phyloP scores from a whole-genome alignment of 2,329 filamentous ascomycete species.

The Calonectria pseudoturangicola region DNA sequence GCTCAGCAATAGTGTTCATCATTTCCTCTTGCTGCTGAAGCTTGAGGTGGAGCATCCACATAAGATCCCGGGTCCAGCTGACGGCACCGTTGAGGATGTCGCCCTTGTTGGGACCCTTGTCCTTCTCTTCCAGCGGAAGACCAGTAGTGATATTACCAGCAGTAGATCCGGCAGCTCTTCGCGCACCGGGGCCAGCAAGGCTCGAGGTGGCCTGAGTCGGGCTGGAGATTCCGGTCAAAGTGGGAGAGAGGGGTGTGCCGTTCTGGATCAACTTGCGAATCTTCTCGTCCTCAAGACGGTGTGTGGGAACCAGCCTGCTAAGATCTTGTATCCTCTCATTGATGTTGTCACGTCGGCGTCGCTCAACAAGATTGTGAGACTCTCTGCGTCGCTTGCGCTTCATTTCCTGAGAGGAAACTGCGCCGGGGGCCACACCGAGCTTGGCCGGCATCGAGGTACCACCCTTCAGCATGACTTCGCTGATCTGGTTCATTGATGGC shows the following conservation, averaged over 20 bases:
- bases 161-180: conserved; percentile 82
- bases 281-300: conserved; percentile 97
- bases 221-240: conserved; percentile 80
- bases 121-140: conserved; percentile 95
- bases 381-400: conserved; percentile 94
- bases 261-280: conserved; percentile 96
- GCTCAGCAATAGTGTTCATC: conserved; percentile 81
- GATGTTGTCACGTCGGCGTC: conserved; percentile 96
- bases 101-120: conserved; percentile 98
- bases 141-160: conserved; percentile 93
- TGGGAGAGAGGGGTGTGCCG: conserved; percentile 91
- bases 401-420: conserved; percentile 89
- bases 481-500: conserved; percentile 83
- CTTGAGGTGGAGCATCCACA: conserved; percentile 96
- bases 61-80: conserved; percentile 96
- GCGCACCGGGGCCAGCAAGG: conserved; percentile 88
- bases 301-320: conserved; percentile 92
- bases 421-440: conserved; percentile 73
- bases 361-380: conserved; percentile 97
- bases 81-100: conserved; percentile 98
- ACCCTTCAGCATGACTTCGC: conserved; percentile 91
- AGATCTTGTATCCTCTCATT: conserved; percentile 98
- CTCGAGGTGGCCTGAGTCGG: conserved; percentile 90
- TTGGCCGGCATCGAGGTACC: conserved; percentile 93
- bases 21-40: conserved; percentile 93